Percentiles rank a stretch among this genome's conserved stretches.
Conservation (phyloP, 345 rosid genomes). For the Limnanthes douglasii region DNA sequence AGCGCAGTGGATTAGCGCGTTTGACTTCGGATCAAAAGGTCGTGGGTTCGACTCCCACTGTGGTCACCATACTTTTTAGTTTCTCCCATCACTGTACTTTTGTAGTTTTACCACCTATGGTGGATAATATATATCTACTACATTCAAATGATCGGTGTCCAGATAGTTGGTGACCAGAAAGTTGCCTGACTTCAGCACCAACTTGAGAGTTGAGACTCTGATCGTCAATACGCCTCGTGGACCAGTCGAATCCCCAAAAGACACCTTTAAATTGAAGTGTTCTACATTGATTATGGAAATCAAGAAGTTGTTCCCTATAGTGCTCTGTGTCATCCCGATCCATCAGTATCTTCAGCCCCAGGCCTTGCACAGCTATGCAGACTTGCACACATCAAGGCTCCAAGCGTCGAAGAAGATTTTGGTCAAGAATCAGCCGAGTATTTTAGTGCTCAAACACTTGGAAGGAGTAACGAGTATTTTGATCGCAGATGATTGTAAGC, state of each 20-base stretch:
- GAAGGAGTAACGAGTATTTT: constrained; percentile 56
- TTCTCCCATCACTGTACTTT: too few species aligned
- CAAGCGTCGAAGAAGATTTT: constrained; percentile 66
- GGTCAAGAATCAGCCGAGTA: constrained; percentile 84
- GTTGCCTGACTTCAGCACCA: too few species aligned
- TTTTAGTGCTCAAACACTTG: constrained; percentile 42
- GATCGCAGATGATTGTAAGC: constrained; percentile 51
- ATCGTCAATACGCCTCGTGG: constrained; percentile 75
- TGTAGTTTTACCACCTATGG: too few species aligned
- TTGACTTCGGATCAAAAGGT: constrained; percentile 88
- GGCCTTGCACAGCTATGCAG: constrained; percentile 90
- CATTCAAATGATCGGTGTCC: too few species aligned
- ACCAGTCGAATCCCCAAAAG: constrained; percentile 47
- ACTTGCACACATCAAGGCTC: constrained; percentile 90
- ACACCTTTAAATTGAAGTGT: constrained; percentile 84
- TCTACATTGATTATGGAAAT: constrained; percentile 92
- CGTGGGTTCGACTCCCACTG: constrained; percentile 95
- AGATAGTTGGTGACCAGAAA: too few species aligned
- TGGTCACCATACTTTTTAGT: too few species aligned
- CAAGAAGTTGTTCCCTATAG: constrained; percentile 70
- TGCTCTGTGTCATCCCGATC: constrained; percentile 54
- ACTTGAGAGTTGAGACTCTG: too few species aligned
- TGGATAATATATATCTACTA: too few species aligned
- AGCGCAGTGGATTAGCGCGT: constrained; percentile 99
- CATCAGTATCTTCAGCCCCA: constrained; percentile 53